Base-by-base conservation (phyloP, 2,329 filamentous ascomycete species). In the Calycina marina region DNA sequence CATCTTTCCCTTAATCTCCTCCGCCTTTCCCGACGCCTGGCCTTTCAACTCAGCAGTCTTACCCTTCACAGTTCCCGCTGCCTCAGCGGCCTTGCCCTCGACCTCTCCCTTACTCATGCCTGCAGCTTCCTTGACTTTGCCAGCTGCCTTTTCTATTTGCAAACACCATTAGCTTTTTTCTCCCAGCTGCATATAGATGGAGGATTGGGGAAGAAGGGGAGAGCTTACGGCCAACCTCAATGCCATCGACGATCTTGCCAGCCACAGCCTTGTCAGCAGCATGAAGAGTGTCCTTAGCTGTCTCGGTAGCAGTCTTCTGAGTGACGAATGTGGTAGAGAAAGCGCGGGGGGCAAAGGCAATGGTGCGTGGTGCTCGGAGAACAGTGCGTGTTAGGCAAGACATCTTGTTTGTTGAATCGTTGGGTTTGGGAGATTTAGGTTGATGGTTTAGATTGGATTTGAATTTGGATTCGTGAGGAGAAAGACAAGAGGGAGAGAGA, bases 241-340 rank as follows among this genome's bases (percentile, higher is more conserved):
- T 72, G 11, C 69, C 70, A 24, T 70, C 67, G 16, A 75, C 66
- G 12, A 77, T 49, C 49, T 72, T 75, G 49, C 72, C 65, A 37
- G 66, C 65, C 25, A 77, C 68, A 30, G 57, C 61, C 17, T 69
- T 61, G 56, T 77, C 69, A 4, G 74, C 68, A 4, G 55, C 57
- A 55, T 76, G 72, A 36, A 69, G 53, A 3, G 62, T 62, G 39
- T 77, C 70, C 54, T 75, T 77, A 44, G 67, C 64, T 0, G 60
- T 43, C 35, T 75, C 67, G 31, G 64, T 56, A 3, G 62, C 56
- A 6, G 60, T 57, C 56, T 71, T 72, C 28, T 58, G 58, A 6
- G 54, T 42, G 2, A 52, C 50, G 6, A 59, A 40, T 31, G 57
- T 59, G 9, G 64, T 65, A 38, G 60, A 63, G 55, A 75, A 73